Conservation (phyloP, 768 basidiomycete genomes). For the Cystobasidium tubakii region DNA sequence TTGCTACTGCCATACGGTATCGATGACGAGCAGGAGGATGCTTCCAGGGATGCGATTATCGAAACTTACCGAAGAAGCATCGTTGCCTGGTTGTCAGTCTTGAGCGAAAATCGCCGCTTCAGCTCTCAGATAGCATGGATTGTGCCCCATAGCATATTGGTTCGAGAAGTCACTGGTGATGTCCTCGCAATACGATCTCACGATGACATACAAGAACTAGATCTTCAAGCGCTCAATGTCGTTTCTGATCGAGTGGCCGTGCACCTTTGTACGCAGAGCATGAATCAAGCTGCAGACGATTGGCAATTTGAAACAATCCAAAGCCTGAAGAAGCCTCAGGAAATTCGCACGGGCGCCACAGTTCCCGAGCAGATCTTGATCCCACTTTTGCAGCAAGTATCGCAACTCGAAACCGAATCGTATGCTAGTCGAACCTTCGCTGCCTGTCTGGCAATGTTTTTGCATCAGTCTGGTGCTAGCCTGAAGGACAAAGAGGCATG, state of each 20-base stretch:
- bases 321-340: background rate
- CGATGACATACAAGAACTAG: background rate
- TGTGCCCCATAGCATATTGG: background rate
- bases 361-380: background rate
- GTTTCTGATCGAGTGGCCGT: background rate
- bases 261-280: background rate
- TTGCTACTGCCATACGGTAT: background rate
- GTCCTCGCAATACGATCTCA: background rate
- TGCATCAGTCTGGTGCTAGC: constrained; percentile 5
- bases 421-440: background rate
- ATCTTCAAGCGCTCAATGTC: background rate
- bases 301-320: background rate
- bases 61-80: background rate
- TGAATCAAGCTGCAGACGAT: background rate
- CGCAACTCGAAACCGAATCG: background rate
- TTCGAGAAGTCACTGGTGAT: background rate
- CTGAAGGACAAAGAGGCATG: constrained; percentile 6
- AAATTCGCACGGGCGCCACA: background rate
- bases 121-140: background rate
- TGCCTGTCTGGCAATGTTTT: background rate
- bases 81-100: background rate
- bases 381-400: background rate
- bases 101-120: constrained; percentile 8
- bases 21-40: background rate
- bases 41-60: background rate